Evolutionary conservation across 805 yeast genomes (phyloP), one percentile per base, ranked within the genome.

Genomic region (Candida koratica): DNA sequence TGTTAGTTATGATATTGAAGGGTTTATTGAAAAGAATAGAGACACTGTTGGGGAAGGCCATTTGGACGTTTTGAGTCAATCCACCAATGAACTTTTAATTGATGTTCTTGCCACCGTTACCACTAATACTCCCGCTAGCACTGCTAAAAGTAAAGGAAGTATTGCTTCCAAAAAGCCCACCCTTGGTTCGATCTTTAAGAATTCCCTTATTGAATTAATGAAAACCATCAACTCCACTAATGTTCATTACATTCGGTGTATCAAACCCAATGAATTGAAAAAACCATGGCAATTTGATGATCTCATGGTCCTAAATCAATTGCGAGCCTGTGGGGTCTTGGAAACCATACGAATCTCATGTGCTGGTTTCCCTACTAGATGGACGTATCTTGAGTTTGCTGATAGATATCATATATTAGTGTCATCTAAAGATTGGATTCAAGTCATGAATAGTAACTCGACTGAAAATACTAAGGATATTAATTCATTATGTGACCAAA

Each of bases 31-130:
- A 65, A 90, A 90, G 69, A 90, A 90, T 57, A 79, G 97, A 67
- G 98, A 90, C 60, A 87, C 97, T 6, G 97, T 90, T 34, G 89
- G 96, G 13, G 98, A 90, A 53, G 96, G 96, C 17, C 95, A 88
- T 52, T 64, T 90, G 43, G 96, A 87, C 43, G 88, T 86, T 7
- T 73, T 90, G 62, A 79, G 76, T 51, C 73, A 73, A 11, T 64
- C 96, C 0, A 67, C 73, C 12, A 88, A 84, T 56, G 73, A 68
- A 14, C 73, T 90, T 52, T 63, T 90, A 51, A 60, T 63, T 37
- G 77, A 75, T 15, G 77, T 90, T 22, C 63, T 90, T 38, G 69
- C 73, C 3, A 79, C 80, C 27, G 68, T 82, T 40, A 90, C 81
- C 34, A 72, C 69, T 44, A 71, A 67, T 42, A 71, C 77, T 2